A percentile compares a stretch with the other conserved stretches of the same genome.
Conservation (phyloP, 805 yeast genomes). For the Candida ortonii region DNA sequence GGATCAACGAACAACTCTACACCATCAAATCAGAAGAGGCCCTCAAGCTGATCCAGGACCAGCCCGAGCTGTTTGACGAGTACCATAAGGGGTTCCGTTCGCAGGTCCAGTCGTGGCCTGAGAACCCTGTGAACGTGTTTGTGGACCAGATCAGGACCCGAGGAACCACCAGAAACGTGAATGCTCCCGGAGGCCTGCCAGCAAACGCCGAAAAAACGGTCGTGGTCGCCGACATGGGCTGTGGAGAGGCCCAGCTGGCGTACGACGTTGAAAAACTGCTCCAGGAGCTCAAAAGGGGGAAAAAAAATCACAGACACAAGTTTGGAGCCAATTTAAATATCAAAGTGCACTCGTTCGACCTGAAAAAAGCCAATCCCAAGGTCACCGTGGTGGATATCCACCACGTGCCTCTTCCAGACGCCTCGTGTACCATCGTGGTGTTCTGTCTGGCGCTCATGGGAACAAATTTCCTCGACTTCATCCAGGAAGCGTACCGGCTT, state of each 20-base stretch:
- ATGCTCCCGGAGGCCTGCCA: conserved; percentile 96
- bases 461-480: conserved; percentile 88
- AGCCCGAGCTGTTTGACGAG: conserved; percentile 88
- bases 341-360: conserved; percentile 84
- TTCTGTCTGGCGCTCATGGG: conserved; percentile 97
- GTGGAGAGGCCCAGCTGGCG: conserved; percentile 94
- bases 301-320: conserved; percentile 15
- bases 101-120: conserved; percentile 97
- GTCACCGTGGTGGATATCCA: conserved; percentile 96
- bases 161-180: conserved; percentile 58
- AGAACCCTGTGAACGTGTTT: conserved; percentile 93
- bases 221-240: conserved; percentile 97
- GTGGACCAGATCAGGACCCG: conserved; percentile 65
- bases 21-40: conserved; percentile 82
- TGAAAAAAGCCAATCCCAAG: conserved; percentile 81
- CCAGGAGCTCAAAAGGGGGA: conserved; percentile 32
- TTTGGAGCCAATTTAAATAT: conserved; percentile 43
- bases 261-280: conserved; percentile 56
- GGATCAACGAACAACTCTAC: conserved; percentile 97
- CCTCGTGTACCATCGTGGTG: conserved; percentile 81
- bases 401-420: conserved; percentile 79
- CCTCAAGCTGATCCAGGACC: conserved; percentile 63
- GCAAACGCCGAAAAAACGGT: conserved; percentile 59
- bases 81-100: conserved; percentile 94
- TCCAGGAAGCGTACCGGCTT: conserved; percentile 83